phyloP scores from a whole-genome alignment of 257 asterid species.

The Gynochthodes officinalis region DNA sequence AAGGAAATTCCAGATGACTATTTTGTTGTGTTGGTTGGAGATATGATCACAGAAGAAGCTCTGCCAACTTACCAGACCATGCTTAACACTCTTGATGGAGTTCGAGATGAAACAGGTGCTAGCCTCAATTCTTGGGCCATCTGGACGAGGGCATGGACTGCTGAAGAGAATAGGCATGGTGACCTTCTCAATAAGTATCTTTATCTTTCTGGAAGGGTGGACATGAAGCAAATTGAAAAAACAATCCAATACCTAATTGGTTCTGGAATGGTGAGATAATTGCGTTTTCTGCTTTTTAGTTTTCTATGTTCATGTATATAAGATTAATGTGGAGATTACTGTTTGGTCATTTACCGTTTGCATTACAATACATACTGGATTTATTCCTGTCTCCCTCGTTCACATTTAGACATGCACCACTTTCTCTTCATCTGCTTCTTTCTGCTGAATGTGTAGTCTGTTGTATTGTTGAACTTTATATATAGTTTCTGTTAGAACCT shows the following conservation, averaged over 20 bases:
- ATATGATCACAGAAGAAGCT: constrained; percentile 76
- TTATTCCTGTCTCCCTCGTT: too few relatives aligned
- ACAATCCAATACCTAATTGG: constrained; percentile 62
- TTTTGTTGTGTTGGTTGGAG: constrained; percentile 67
- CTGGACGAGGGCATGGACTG: constrained; percentile 80
- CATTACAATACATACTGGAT: too few relatives aligned
- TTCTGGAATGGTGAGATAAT: constrained; percentile 42
- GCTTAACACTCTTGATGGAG: constrained; percentile 73
- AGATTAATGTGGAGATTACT: neutral
- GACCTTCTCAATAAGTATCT: constrained; percentile 66
- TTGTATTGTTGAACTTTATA: neutral
- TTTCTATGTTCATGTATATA: neutral
- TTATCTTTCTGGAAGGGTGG: constrained; percentile 66
- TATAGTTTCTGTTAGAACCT: neutral
- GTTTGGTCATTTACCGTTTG: too few relatives aligned
- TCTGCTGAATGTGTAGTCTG: too few relatives aligned
- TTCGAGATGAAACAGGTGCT: constrained; percentile 77
- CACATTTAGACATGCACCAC: neutral
- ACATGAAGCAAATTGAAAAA: constrained; percentile 60
- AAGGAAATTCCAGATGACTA: constrained; percentile 69
- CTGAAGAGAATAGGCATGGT: constrained; percentile 79
- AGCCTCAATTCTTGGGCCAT: constrained; percentile 70
- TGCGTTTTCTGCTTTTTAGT: neutral
- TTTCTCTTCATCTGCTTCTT: too few relatives aligned
- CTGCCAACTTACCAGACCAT: constrained; percentile 83